Evolutionary conservation across 148 eudicot genomes (phyloP).

Genomic region (Diospyros kaki): DNA sequence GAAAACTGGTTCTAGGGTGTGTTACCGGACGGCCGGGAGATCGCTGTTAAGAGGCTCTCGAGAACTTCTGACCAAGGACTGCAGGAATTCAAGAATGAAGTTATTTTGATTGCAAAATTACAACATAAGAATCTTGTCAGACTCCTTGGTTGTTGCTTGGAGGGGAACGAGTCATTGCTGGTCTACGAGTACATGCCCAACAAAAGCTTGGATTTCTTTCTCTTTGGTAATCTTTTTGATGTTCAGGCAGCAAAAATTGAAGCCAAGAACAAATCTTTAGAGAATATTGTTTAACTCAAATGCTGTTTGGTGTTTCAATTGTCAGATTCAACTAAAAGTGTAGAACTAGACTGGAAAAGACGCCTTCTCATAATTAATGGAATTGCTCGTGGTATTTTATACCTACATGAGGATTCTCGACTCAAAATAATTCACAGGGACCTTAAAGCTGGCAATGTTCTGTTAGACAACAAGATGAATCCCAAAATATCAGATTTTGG

Average conservation of each 20-base stretch:
- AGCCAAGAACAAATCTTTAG: no score
- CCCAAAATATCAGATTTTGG: slow-evolving; percentile 44
- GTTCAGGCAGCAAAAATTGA: no score
- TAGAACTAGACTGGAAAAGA: slow-evolving; percentile 16
- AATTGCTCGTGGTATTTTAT: slow-evolving; percentile 39
- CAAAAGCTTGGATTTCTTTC: slow-evolving; percentile 31
- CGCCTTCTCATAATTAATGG: slow-evolving; percentile 39
- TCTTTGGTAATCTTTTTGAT: slow-evolving; percentile 18
- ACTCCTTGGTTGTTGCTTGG: slow-evolving; percentile 42
- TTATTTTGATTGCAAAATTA: slow-evolving; percentile 38
- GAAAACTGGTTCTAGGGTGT: slow-evolving; percentile 25
- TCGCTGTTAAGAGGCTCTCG: slow-evolving; percentile 51
- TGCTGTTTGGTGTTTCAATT: background rate
- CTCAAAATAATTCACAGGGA: slow-evolving; percentile 40
- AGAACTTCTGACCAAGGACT: slow-evolving; percentile 37
- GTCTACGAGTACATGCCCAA: slow-evolving; percentile 46
- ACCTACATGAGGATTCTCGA: slow-evolving; percentile 49
- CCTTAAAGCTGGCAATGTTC: slow-evolving; percentile 32
- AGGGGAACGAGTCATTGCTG: slow-evolving; percentile 34
- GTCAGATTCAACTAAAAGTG: slow-evolving; percentile 14
- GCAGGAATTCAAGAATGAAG: slow-evolving; percentile 43
- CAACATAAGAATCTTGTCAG: slow-evolving; percentile 47
- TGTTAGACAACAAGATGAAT: slow-evolving; percentile 30
- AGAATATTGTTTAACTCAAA: no score
- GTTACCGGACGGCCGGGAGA: slow-evolving; percentile 29